Base-by-base conservation (phyloP, 106 monocot species). In the Allium fistulosum region DNA sequence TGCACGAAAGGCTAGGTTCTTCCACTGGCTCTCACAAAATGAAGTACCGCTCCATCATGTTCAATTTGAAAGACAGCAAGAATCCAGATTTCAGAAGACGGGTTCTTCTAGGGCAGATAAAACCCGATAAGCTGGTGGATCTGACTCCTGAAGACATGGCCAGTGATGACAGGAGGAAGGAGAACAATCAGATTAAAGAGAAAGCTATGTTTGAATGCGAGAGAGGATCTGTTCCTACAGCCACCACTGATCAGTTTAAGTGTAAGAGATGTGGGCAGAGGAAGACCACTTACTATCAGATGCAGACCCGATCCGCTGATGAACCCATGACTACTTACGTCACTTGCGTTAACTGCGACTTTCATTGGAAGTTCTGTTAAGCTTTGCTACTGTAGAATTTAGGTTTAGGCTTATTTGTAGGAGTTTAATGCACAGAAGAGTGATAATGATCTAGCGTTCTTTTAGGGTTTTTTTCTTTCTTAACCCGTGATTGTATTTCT, bases 141-240 rank as follows among this genome's bases (percentile, higher is more conserved):
- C 61, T 97, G 88, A 68, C 80, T 0, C 76, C 92, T 11, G 97
- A 97, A 70, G 97, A 97, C 10, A 97, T 97, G 97, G 97, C 97
- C 0, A 97, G 97, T 37, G 89, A 97, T 69, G 84, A 83, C 45
- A 72, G 92, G 65, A 97, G 88, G 48, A 70, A 53, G 8, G 59
- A 79, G 28, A 97, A 92, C 51, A 77, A 81, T 22, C 79, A 89
- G 79, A 92, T 97, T 27, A 91, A 95, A 62, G 95, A 91, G 56
- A 95, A 91, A 76, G 91, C 95, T 48, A 49, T 95, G 27, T 82
- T 95, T 14, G 88, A 95, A 2, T 95, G 90, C 61, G 85, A 95
- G 72, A 70, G 95, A 17, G 88, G 48, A 8, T 73, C 58, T n/a
- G 65, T 88, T 13, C 72, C 88, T 2, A 95, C 91, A 67, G 95